Base-by-base conservation (phyloP, 306 rosid species). In the Cucurbita argyrosperma region DNA sequence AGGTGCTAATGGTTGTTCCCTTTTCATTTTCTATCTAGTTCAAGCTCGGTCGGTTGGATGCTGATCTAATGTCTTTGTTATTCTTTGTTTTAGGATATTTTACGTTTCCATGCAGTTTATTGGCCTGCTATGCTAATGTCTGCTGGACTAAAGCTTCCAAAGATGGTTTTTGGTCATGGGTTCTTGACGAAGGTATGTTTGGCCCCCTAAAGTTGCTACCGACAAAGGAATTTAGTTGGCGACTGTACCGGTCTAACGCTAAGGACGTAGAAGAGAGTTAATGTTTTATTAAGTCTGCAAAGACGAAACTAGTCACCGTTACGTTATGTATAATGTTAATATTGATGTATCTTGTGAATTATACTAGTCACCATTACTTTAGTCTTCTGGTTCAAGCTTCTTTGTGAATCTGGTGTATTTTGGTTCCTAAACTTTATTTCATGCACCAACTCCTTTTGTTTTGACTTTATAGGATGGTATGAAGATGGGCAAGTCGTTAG, bases 51-150 rank as follows among this genome's bases (percentile, higher is more conserved):
- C 67, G 57, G 14, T 76, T 14, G 75, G 76, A 74, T 76, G 39
- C 5, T 5, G 5, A 21, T 67, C 39, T 67, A 23, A 67, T 45
- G 42, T 47, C 77, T 19, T 71, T 30, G 35, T 66, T 37, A 39
- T 75, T 77, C 10, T 21, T 50, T 37, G 80, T 70, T 82, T 81
- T 13, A 90, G 98, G 98, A 94, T 83, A 94, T 94, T 83, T 85
- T 94, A 68, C 97, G 98, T 54, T 90, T 94, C 80, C 98, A 90
- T 81, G 97, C 97, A 8, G 92, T 94, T 75, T 94, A 94, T 82
- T 94, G 98, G 98, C 96, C 98, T 54, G 98, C 98, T 71, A 94
- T 94, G 98, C 87, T 94, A 70, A 84, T 89, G 97, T 94, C 97
- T 78, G 97, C 98, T 0, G 96, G 98, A 78, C 74, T 94, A 51